Conservation (phyloP, 805 yeast species). For the Starmerella floricola region DNA sequence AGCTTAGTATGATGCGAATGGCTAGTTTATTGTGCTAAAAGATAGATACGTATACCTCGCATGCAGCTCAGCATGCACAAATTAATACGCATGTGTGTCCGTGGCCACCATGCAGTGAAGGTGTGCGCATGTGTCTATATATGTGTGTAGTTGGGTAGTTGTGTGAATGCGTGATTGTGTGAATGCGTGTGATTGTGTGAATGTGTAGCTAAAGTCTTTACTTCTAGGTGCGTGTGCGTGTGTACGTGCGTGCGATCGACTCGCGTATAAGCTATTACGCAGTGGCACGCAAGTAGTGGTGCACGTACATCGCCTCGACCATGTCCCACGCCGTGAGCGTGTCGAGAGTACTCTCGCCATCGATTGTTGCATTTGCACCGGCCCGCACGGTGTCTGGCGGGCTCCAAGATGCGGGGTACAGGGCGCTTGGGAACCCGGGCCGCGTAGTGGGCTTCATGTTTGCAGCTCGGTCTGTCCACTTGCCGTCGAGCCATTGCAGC, state of each 20-base stretch:
- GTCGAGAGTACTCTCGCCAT: slow-evolving; percentile 5
- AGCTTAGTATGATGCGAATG: too few relatives aligned
- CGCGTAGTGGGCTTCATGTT: slow-evolving; percentile 8
- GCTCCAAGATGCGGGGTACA: slow-evolving; percentile 14
- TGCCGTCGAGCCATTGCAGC: slow-evolving; percentile 18
- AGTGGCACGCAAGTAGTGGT: slow-evolving; percentile 4
- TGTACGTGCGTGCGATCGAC: too few relatives aligned
- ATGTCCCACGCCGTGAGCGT: slow-evolving; percentile 3
- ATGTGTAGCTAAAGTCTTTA: not conserved
- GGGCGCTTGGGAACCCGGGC: slow-evolving; percentile 18
- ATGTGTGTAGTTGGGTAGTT: too few relatives aligned
- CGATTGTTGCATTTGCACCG: slow-evolving; percentile 1
- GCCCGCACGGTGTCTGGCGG: slow-evolving; percentile 2
- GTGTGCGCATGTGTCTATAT: too few relatives aligned
- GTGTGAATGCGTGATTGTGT: not conserved
- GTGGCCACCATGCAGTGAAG: not conserved
- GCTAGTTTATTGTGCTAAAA: too few relatives aligned
- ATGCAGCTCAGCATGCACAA: not conserved
- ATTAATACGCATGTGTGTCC: not conserved
- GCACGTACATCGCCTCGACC: slow-evolving; percentile 14
- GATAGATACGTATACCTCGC: too few relatives aligned
- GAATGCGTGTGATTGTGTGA: not conserved
- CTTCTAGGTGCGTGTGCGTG: too few relatives aligned
- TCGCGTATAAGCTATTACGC: slow-evolving; percentile 2
- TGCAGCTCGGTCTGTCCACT: slow-evolving; percentile 10